Conservation (phyloP, 306 rosid genomes). For the Sicyos baderoa region DNA sequence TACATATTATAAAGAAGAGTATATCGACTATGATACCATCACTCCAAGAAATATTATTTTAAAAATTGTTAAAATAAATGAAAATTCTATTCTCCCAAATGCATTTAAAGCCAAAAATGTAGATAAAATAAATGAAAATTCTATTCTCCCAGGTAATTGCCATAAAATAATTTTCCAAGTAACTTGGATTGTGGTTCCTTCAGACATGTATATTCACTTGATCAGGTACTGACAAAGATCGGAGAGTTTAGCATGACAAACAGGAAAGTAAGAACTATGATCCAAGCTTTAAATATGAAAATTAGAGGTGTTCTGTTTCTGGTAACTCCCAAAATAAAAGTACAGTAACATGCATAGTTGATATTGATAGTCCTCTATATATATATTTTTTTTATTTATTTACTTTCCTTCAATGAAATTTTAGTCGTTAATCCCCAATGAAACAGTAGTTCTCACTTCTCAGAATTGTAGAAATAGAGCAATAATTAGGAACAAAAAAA, state of each 20-base stretch:
- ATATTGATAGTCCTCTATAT: background rate
- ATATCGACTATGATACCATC: background rate
- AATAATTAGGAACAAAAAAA: background rate
- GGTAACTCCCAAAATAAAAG: background rate
- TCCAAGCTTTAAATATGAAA: background rate
- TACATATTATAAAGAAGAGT: background rate
- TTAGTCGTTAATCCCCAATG: background rate
- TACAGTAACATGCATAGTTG: background rate
- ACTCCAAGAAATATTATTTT: background rate
- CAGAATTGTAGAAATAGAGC: background rate
- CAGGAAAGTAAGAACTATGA: background rate
- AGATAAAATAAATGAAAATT: background rate
- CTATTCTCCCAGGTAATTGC: background rate
- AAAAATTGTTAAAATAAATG: background rate
- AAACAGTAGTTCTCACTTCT: background rate
- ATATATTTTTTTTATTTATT: background rate
- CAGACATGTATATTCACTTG: constrained; percentile 6
- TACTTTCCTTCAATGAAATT: background rate
- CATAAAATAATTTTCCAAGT: constrained; percentile 3
- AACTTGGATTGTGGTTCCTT: background rate
- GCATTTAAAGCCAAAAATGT: background rate
- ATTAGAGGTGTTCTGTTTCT: background rate
- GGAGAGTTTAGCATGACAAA: background rate
- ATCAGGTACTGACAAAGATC: background rate
- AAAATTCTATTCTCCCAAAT: background rate